Base-by-base conservation (phyloP, 768 basidiomycete species). In the Kwoniella sp. region DNA sequence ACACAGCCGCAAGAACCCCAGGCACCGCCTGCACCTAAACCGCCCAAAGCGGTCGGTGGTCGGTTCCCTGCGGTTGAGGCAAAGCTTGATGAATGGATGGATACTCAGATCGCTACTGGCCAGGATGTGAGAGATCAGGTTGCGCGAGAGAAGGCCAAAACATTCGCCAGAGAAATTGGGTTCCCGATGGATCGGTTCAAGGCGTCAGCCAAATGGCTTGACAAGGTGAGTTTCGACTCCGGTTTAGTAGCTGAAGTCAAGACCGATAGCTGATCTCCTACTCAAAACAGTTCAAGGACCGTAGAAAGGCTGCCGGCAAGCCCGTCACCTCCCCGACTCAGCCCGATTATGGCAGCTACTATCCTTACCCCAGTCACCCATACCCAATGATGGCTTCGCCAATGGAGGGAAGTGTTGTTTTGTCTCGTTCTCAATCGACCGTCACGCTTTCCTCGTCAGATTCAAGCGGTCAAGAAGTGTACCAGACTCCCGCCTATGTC, bases 191-290 rank as follows among this genome's bases (percentile, higher is more conserved):
- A 77, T 25, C 65, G 76, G 33, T 79, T 79, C 69, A 79, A 79
- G 64, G 78, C 76, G 6, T 79, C 78, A 13, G 72, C 76, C 0
- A 79, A 79, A 52, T 79, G 78, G 78, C 59, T 74, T 22, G 78
- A 79, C 65, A 79, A 79, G 61, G 73, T 74, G 53, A 61, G 69
- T 37, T 1, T 17, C 21, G 40, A 3, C 13, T 33, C 13, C 7
- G 21, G 3, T 36, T n/a, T n/a, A n/a, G 22, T 33, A 6, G 33
- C 7, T 33, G 33, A 33, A 13, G 17, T 4, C 47, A 44, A n/a
- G n/a, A n/a, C n/a, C n/a, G n/a, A n/a, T 33, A 6, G 68, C 68
- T 71, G 56, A 71, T 46, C 27, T 26, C 36, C 10, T 0, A 8
- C 12, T 9, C 22, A 46, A 5, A 8, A 19, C 65, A 77, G 76